These are phyloP conservation scores for Penicillium sp. DNA, from an alignment of 2,329 filamentous ascomycete genomes.

Conservation along the genomic window DNA sequence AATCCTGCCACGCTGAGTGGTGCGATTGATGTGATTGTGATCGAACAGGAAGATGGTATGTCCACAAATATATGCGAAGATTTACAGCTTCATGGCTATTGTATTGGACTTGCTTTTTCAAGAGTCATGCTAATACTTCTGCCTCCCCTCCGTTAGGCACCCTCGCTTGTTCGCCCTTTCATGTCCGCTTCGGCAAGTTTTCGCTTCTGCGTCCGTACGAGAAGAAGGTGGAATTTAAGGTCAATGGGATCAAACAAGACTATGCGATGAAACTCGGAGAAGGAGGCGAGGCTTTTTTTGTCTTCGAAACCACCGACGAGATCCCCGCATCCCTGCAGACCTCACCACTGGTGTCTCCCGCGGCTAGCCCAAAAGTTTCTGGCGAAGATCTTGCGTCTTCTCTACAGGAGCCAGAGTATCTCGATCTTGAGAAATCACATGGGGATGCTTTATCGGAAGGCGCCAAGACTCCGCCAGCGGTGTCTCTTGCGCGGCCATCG, in stretches of 20 bases:
- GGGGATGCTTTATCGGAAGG: constrained; percentile 24
- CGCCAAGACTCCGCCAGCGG: constrained; percentile 25
- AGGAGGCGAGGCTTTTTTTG: constrained; percentile 96
- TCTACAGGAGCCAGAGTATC: constrained; percentile 53
- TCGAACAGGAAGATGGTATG: constrained; percentile 90
- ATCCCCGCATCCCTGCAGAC: constrained; percentile 95
- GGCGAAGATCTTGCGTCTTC: constrained; percentile 35
- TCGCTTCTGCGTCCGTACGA: constrained; percentile 91
- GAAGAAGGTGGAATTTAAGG: constrained; percentile 97
- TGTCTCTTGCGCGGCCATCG: constrained; percentile 31
- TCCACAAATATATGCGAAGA: neutral
- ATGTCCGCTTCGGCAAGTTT: constrained; percentile 99
- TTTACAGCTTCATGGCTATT: neutral
- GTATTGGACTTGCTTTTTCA: neutral
- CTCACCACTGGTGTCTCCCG: constrained; percentile 87
- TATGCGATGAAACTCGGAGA: constrained; percentile 99
- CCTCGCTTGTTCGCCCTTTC: constrained; percentile 92
- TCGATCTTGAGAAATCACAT: constrained; percentile 45
- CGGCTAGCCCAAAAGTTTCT: constrained; percentile 67
- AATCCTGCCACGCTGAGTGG: constrained; percentile 96
- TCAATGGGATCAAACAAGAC: constrained; percentile 88
- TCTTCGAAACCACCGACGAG: constrained; percentile 90
- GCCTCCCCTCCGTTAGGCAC: constrained; percentile 46
- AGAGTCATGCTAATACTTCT: constrained; percentile 2
- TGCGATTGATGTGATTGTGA: constrained; percentile 97